These are phyloP conservation scores for Aristolochia fimbriata DNA, from an alignment of 164 flowering plant species.

Conservation along the genomic window DNA sequence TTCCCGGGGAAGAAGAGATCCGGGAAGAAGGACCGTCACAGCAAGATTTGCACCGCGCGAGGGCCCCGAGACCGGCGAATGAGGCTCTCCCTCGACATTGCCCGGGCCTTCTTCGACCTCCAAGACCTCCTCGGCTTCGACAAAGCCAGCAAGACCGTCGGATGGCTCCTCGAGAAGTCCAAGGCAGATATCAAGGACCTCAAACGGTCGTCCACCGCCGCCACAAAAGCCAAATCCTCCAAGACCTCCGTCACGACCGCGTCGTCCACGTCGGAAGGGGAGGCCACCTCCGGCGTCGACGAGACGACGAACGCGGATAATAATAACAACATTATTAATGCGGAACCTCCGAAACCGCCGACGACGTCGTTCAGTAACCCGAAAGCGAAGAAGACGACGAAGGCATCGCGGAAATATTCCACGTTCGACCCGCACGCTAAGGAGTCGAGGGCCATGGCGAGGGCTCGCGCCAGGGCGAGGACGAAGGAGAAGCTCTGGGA, in stretches of 20 bases:
- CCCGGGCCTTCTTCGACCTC: conserved; percentile 47
- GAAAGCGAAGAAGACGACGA: conserved; percentile 14
- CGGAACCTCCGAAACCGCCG: neutral
- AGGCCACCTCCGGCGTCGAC: conserved; percentile 26
- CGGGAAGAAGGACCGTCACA: conserved; percentile 54
- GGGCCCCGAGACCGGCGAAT: conserved; percentile 69
- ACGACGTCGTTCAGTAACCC: neutral
- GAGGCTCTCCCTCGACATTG: conserved; percentile 68
- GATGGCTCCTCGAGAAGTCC: conserved; percentile 52
- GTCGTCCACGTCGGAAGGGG: conserved; percentile 35
- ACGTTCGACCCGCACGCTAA: conserved; percentile 16
- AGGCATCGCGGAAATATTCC: conserved; percentile 8
- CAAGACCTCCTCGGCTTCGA: conserved; percentile 66
- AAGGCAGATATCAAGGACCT: conserved; percentile 45
- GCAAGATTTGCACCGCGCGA: conserved; percentile 64
- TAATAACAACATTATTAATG: neutral
- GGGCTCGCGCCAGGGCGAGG: conserved; percentile 52
- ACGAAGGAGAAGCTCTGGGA: conserved; percentile 25
- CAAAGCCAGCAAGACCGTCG: conserved; percentile 67
- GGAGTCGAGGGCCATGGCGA: conserved; percentile 40
- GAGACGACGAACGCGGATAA: neutral
- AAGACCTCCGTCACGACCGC: conserved; percentile 7
- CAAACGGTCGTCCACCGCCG: conserved; percentile 4
- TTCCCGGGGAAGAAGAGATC: conserved; percentile 12
- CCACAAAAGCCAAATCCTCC: neutral